Conservation (phyloP, 202 grass and related monocot genomes). For the Saccharum hybrid region DNA sequence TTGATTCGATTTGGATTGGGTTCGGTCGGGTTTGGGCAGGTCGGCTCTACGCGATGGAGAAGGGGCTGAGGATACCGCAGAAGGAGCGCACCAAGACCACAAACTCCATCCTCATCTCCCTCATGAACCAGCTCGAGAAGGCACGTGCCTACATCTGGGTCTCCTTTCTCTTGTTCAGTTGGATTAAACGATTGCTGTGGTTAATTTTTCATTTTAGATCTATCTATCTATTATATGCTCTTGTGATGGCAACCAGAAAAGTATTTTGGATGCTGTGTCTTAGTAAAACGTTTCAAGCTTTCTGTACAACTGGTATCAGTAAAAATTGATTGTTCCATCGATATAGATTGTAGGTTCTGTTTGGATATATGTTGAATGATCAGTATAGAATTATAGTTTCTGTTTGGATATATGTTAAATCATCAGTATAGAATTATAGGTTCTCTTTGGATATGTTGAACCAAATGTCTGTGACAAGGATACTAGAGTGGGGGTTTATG, state of each 20-base stretch:
- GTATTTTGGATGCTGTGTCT: conserved; percentile 1
- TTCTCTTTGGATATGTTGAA: background rate
- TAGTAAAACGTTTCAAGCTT: background rate
- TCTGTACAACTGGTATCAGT: background rate
- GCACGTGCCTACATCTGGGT: conserved; percentile 19
- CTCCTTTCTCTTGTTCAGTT: conserved; percentile 8
- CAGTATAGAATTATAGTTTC: background rate
- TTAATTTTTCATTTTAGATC: conserved; percentile 34
- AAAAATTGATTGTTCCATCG: background rate
- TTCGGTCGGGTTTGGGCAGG: conserved; percentile 45
- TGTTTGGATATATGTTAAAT: background rate
- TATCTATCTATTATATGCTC: background rate
- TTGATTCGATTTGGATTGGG: conserved; percentile 9
- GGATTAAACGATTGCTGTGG: background rate
- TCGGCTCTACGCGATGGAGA: conserved; percentile 93
- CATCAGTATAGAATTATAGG: background rate
- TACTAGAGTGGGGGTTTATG: background rate
- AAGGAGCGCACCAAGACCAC: conserved; percentile 95
- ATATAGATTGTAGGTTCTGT: background rate
- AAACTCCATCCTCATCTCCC: conserved; percentile 78
- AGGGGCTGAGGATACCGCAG: conserved; percentile 70
- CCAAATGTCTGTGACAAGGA: background rate
- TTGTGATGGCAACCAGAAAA: background rate
- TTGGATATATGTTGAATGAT: background rate
- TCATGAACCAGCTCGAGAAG: conserved; percentile 99